phyloP scores from a whole-genome alignment of 2,329 filamentous ascomycete species.

The Escovopsis weberi region DNA sequence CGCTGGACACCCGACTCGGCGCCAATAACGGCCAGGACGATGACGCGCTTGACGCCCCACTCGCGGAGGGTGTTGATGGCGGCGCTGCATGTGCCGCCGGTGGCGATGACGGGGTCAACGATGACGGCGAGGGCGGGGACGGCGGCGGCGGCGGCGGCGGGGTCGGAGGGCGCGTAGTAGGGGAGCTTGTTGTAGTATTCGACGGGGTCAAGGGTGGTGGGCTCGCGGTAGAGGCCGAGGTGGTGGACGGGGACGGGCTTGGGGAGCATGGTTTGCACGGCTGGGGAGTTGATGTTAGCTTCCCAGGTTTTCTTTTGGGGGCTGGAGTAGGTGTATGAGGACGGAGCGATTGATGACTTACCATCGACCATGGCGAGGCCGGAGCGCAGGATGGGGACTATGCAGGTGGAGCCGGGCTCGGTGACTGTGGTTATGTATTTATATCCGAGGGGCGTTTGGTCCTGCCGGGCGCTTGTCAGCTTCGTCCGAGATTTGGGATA shows the following conservation, averaged over 20 bases:
- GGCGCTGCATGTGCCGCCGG: slow-evolving; percentile 75
- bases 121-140: slow-evolving; percentile 56
- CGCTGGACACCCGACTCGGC: slow-evolving; percentile 54
- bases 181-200: slow-evolving; percentile 98
- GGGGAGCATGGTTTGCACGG: slow-evolving; percentile 72
- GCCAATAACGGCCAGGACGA: slow-evolving; percentile 63
- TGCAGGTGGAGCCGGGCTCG: slow-evolving; percentile 52
- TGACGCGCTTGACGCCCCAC: slow-evolving; percentile 75
- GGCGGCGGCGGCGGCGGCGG: slow-evolving; percentile 13
- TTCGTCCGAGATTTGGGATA: neutral
- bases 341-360: slow-evolving; percentile 18
- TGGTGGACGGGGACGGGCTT: slow-evolving; percentile 73
- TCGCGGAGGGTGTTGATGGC: slow-evolving; percentile 81
- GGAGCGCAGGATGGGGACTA: slow-evolving; percentile 86
- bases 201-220: slow-evolving; percentile 71
- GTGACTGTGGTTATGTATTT: slow-evolving; percentile 54
- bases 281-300: slow-evolving; percentile 24
- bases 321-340: neutral
- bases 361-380: slow-evolving; percentile 85
- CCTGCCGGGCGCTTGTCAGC: slow-evolving; percentile 31
- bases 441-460: slow-evolving; percentile 63
- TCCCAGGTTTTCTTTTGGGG: neutral
- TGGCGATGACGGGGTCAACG: slow-evolving; percentile 86
- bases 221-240: slow-evolving; percentile 87
- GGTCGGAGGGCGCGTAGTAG: slow-evolving; percentile 40